These are phyloP conservation scores for Cladophialophora immunda DNA, from an alignment of 2,329 filamentous ascomycete genomes.

Conservation along the genomic window DNA sequence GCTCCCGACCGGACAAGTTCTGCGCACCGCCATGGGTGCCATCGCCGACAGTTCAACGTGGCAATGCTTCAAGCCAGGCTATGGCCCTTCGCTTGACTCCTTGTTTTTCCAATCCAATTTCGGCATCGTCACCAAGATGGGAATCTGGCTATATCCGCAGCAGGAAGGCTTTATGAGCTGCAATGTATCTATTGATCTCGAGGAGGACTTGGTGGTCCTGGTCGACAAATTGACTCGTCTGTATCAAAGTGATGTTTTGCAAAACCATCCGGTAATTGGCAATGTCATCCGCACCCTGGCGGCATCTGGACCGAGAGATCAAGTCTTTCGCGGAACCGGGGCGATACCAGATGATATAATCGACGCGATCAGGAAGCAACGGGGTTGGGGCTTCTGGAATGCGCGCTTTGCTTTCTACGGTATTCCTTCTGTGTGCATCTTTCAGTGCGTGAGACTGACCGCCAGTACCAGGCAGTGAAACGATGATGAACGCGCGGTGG, in stretches of 20 bases:
- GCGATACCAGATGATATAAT: no score
- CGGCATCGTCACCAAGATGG: slow-evolving; percentile 38
- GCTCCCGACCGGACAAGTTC: slow-evolving; percentile 48
- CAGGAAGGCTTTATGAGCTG: slow-evolving; percentile 41
- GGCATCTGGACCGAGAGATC: no score
- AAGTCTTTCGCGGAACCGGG: no score
- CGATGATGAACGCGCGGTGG: no score
- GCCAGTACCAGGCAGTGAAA: no score
- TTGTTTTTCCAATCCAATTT: slow-evolving; percentile 37
- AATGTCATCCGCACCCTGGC: no score
- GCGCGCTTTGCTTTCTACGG: no score
- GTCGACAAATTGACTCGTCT: neutral
- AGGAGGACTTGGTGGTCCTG: neutral
- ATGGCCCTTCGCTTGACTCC: slow-evolving; percentile 9
- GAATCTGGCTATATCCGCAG: slow-evolving; percentile 36
- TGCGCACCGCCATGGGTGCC: slow-evolving; percentile 52
- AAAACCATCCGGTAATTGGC: slow-evolving; percentile 1
- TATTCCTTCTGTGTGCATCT: no score
- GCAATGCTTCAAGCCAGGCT: slow-evolving; percentile 9
- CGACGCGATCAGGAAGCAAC: no score
- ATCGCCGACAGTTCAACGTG: neutral
- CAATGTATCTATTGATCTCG: slow-evolving; percentile 44
- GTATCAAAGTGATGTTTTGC: neutral
- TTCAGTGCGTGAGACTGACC: no score
- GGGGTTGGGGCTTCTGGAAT: no score